Evolutionary conservation across 1,139 yeast species (phyloP).

Genomic region (Blastobotrys petasosporus): DNA sequence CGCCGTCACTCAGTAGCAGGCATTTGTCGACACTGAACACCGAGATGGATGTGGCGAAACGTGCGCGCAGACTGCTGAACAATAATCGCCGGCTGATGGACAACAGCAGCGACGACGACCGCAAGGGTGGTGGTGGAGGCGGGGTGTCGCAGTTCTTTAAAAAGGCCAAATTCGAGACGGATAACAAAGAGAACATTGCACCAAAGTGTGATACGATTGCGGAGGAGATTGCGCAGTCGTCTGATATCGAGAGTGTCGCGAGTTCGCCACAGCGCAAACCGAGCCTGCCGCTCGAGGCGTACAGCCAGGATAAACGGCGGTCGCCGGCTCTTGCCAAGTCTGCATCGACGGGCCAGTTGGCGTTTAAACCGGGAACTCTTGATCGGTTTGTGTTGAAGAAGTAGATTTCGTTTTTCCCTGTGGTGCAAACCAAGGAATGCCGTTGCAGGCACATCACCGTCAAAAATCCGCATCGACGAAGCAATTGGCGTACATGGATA

Average conservation of each 20-base stretch:
- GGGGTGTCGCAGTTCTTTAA: background rate
- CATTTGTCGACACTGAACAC: background rate
- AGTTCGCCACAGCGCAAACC: too few relatives aligned
- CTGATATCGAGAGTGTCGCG: background rate
- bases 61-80: conserved; percentile 2
- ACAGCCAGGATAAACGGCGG: too few relatives aligned
- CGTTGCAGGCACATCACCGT: too few relatives aligned
- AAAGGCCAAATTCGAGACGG: background rate
- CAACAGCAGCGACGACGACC: background rate
- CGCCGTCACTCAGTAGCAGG: background rate
- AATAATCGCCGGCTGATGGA: background rate
- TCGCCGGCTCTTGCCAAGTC: too few relatives aligned
- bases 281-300: too few relatives aligned
- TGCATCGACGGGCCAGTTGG: background rate
- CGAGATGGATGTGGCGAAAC: background rate
- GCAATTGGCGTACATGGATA: too few relatives aligned
- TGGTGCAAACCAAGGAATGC: too few relatives aligned
- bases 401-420: background rate
- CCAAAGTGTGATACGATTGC: background rate
- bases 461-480: too few relatives aligned
- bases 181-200: conserved; percentile 5
- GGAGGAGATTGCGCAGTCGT: background rate
- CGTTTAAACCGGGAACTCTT: conserved; percentile 8
- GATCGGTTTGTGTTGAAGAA: conserved; percentile 6
- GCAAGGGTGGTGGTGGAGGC: too few relatives aligned